Percentiles rank a stretch among this genome's conserved stretches.
Evolutionary conservation across 2,329 filamentous ascomycete genomes (phyloP).

Genomic region (Blastomyces silverae): DNA sequence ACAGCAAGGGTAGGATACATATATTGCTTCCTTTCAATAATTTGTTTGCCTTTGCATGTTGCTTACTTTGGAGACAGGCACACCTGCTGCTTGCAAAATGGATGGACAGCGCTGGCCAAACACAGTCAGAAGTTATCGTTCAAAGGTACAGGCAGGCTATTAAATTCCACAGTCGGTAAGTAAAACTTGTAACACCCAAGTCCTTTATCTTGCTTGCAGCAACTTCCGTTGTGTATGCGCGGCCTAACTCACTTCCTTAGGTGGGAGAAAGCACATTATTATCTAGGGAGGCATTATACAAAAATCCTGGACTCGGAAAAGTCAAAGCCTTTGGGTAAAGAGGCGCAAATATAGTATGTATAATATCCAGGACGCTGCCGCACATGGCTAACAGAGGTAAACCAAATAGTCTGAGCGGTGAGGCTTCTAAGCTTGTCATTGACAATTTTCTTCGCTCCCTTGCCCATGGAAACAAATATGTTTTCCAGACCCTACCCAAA

Average conservation of each 20-base stretch:
- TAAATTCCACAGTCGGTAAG: slow-evolving; percentile 36
- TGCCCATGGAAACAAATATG: slow-evolving; percentile 84
- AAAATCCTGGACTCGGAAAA: slow-evolving; percentile 90
- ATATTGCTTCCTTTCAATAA: slow-evolving; percentile 4
- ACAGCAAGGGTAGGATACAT: slow-evolving; percentile 36
- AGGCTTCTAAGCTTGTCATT: slow-evolving; percentile 79
- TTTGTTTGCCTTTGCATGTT: not conserved
- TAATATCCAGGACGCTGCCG: not conserved
- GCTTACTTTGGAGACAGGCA: slow-evolving; percentile 46
- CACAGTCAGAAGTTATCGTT: slow-evolving; percentile 70
- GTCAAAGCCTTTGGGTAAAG: slow-evolving; percentile 64
- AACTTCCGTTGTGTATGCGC: not conserved
- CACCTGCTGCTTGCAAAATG: slow-evolving; percentile 90
- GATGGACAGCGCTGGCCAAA: slow-evolving; percentile 92
- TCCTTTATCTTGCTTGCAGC: not conserved
- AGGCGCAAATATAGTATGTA: slow-evolving; percentile 60
- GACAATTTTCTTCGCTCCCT: slow-evolving; percentile 89
- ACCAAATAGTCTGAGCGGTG: slow-evolving; percentile 58
- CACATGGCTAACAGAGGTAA: slow-evolving; percentile 2
- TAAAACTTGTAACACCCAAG: not conserved
- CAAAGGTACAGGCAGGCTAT: slow-evolving; percentile 73
- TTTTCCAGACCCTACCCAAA: slow-evolving; percentile 89
- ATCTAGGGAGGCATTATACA: slow-evolving; percentile 93
- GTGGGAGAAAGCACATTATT: slow-evolving; percentile 98
- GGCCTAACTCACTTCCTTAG: slow-evolving; percentile 33